Percentiles rank a stretch among this genome's conserved stretches.
Evolutionary conservation across 441 rosid genomes (phyloP).

Genomic region (Erodium texanum): DNA sequence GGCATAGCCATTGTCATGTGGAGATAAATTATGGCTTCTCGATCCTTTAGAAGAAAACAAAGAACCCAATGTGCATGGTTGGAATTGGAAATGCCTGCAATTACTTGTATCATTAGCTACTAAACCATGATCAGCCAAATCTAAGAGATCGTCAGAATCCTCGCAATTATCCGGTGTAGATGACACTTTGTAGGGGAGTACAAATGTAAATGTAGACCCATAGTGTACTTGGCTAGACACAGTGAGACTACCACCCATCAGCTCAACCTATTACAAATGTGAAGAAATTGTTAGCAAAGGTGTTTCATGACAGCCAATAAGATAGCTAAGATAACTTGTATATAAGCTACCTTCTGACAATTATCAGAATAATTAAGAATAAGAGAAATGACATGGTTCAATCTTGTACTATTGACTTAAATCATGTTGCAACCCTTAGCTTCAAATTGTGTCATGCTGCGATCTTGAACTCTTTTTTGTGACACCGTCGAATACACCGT

Average conservation of each 20-base stretch:
- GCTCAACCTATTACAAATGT: constrained; percentile 53
- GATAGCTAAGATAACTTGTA: too few species aligned
- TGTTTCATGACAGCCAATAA: neutral
- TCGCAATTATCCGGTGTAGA: constrained; percentile 45
- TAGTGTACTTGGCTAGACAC: constrained; percentile 65
- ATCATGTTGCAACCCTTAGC: too few species aligned
- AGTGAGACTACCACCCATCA: constrained; percentile 86
- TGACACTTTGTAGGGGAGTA: constrained; percentile 76
- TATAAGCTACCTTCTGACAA: neutral
- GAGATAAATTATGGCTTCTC: constrained; percentile 35
- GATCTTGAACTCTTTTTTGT: too few species aligned
- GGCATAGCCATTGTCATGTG: constrained; percentile 27
- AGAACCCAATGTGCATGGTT: constrained; percentile 58
- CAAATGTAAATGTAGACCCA: constrained; percentile 84
- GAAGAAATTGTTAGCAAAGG: constrained; percentile 18
- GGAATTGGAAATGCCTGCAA: constrained; percentile 68
- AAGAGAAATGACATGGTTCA: too few species aligned
- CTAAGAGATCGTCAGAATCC: constrained; percentile 60
- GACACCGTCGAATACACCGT: too few species aligned
- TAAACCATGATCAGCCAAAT: constrained; percentile 48
- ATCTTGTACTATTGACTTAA: too few species aligned
- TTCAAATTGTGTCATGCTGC: too few species aligned
- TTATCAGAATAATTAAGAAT: too few species aligned
- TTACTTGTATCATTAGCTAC: constrained; percentile 47
- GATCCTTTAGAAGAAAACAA: constrained; percentile 58